Base-by-base conservation (phyloP, 768 basidiomycete species). In the Dacryopinax primogenitus region DNA sequence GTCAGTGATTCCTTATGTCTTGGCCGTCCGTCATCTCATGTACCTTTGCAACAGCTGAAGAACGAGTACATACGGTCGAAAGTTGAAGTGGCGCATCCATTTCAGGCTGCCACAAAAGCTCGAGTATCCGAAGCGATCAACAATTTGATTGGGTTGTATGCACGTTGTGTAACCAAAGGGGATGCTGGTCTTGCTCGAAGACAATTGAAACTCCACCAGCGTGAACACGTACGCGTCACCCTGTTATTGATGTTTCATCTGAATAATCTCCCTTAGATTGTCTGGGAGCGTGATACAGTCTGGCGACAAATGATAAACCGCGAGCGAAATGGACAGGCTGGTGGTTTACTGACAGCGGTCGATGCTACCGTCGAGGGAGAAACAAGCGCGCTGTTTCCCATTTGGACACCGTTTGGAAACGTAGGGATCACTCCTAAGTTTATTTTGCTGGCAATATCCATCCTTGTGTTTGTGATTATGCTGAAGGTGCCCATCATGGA, bases 231-330 rank as follows among this genome's bases (percentile, higher is more conserved):
- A 33, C 44, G 71, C 39, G 15, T 3, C 9, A 12, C n/a, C 7
- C 28, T 1, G 33, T 63, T 16, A n/a, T 12, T n/a, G 30, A 2
- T 65, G 11, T 63, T 37, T 33, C 44, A 21, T 2, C 33, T 26
- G 32, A 26, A 72, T 37, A 62, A 68, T 1, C n/a, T 28, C 62
- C 18, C 28, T 3, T 62, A 76, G 68, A 88, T 95, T 67, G 94
- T 95, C 1, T 95, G 94, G 86, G 95, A 98, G 72, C 84, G 96
- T 33, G 93, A 98, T 72, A 99, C 96, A 0, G 87, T 98, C 13
- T 99, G 96, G 96, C 81, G 92, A 28, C 87, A 91, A 74, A 94
- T 96, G 92, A 88, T 96, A 66, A 86, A 85, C 1, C 82, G 84
- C 39, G 88, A 90, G 69, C 82, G 90, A 32, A 81, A 84, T 2